Conservation (phyloP, 75 land plant genomes). For the Azolla pinnata region DNA sequence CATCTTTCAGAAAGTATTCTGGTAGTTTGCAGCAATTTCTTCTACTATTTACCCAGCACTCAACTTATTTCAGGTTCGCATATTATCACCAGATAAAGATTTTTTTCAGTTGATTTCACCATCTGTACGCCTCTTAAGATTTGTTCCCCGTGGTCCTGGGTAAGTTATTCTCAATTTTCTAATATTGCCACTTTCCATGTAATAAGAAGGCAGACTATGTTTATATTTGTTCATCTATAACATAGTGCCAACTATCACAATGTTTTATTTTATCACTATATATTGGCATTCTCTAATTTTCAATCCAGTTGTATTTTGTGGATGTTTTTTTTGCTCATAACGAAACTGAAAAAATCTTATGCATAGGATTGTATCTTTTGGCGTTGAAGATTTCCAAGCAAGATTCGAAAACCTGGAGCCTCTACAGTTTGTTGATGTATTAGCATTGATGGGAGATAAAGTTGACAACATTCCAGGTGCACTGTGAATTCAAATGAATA, state of each 20-base stretch:
- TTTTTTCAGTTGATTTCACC: conserved; percentile 89
- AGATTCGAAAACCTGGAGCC: conserved; percentile 62
- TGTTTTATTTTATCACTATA: too few species aligned
- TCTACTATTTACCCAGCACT: conserved; percentile 8
- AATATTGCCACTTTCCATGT: too few species aligned
- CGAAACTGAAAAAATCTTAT: background rate
- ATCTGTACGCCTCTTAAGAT: conserved; percentile 61
- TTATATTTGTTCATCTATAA: too few species aligned
- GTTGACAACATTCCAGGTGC: conserved; percentile 92
- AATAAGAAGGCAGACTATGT: too few species aligned
- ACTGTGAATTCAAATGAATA: background rate
- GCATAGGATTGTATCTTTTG: conserved; percentile 67
- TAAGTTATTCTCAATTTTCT: too few species aligned
- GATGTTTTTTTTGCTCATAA: too few species aligned
- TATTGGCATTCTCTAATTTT: too few species aligned
- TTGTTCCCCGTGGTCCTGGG: conserved; percentile 65
- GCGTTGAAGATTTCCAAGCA: conserved; percentile 68
- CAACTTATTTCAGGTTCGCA: conserved; percentile 43
- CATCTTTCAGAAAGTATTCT: too few species aligned
- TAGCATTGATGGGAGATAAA: conserved; percentile 63
- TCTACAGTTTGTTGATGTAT: conserved; percentile 69
- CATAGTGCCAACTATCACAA: too few species aligned
- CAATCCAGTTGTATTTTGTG: too few species aligned
- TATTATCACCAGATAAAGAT: conserved; percentile 93
- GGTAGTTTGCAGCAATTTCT: too few species aligned